These are phyloP conservation scores for Bryoglossum gracile DNA, from an alignment of 495 filamentous ascomycete species.

Conservation along the genomic window DNA sequence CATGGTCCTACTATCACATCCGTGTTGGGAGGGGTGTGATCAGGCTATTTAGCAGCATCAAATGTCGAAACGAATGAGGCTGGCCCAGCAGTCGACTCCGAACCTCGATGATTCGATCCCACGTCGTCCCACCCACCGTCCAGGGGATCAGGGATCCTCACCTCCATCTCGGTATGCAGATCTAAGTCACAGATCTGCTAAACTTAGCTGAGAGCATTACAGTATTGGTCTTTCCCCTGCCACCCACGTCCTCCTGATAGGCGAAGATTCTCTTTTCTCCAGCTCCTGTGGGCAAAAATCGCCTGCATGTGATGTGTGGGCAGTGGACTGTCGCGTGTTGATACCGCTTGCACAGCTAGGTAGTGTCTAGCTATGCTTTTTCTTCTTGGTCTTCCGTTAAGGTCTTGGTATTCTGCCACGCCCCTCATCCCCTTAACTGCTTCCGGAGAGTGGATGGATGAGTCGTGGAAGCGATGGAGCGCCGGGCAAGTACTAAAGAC, in stretches of 20 bases:
- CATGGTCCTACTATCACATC: background rate
- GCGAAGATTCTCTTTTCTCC: background rate
- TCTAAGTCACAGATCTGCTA: conserved; percentile 3
- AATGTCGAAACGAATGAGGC: background rate
- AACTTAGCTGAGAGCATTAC: background rate
- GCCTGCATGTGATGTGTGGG: background rate
- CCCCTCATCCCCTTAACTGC: background rate
- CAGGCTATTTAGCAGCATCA: background rate
- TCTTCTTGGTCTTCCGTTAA: background rate
- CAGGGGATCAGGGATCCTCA: background rate
- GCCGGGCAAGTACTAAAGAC: conserved; percentile 11
- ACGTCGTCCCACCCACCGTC: background rate
- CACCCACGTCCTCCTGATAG: background rate
- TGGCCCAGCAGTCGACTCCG: background rate
- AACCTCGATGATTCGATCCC: conserved; percentile 2
- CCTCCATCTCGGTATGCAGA: background rate
- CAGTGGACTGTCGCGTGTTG: conserved; percentile 8
- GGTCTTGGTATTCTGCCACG: background rate
- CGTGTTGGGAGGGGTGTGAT: background rate
- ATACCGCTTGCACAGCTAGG: background rate
- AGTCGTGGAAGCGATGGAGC: background rate
- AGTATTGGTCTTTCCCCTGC: background rate
- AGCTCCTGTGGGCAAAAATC: background rate
- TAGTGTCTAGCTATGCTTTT: conserved; percentile 1
- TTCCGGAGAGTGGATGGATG: conserved; percentile 1